These are phyloP conservation scores for Borovskyia barvae DNA, from an alignment of 208 protist species.

Conservation along the genomic window DNA sequence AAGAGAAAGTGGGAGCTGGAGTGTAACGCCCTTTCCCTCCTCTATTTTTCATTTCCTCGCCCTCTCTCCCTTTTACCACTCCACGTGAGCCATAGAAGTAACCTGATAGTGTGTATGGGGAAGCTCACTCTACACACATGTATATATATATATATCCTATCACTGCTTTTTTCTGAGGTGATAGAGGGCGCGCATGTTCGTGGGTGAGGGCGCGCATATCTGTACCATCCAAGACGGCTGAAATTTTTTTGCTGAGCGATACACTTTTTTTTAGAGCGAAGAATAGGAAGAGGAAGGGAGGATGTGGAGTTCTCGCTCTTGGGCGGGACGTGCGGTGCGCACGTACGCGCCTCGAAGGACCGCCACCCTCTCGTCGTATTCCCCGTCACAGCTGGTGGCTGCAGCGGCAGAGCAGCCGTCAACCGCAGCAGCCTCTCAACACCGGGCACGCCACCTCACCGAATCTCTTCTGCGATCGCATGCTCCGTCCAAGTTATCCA, in stretches of 20 bases:
- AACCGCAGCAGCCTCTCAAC: too few relatives aligned
- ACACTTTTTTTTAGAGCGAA: background rate
- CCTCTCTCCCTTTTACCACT: background rate
- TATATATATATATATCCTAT: background rate
- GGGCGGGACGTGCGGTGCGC: slow-evolving; percentile 18
- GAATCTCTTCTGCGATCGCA: too few relatives aligned
- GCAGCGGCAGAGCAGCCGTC: background rate
- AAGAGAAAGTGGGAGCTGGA: background rate
- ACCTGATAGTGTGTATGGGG: background rate
- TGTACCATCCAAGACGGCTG: too few relatives aligned
- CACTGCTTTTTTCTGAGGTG: too few relatives aligned
- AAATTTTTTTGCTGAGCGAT: background rate
- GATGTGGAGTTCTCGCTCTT: background rate
- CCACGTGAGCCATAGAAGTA: background rate
- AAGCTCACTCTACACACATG: too few relatives aligned
- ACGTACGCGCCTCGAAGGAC: slow-evolving; percentile 28
- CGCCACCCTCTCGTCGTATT: background rate
- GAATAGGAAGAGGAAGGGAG: background rate
- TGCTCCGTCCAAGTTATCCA: too few relatives aligned
- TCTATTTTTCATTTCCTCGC: background rate
- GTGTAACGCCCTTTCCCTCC: background rate
- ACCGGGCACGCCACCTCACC: too few relatives aligned
- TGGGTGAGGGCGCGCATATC: too few relatives aligned
- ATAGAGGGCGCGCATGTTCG: too few relatives aligned
- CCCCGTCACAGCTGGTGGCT: background rate